Evolutionary conservation across 2,329 filamentous ascomycete species (phyloP).

Genomic region (Fusarium continuum): DNA sequence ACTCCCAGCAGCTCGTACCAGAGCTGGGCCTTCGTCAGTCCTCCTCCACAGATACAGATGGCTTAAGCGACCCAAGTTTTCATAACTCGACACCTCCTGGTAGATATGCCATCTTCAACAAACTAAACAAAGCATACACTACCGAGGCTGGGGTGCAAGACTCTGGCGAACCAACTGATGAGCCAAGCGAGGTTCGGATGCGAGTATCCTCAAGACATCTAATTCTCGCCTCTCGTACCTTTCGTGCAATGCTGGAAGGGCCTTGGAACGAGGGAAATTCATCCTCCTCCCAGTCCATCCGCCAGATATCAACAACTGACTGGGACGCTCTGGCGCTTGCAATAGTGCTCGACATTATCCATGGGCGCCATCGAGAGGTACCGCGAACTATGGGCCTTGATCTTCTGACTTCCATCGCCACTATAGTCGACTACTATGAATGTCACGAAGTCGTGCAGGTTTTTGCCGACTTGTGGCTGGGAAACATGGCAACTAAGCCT

Average conservation of each 20-base stretch:
- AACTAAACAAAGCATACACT: too few relatives aligned
- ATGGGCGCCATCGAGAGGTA: not conserved
- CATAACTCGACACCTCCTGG: too few relatives aligned
- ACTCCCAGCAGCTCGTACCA: not conserved
- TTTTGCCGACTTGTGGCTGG: not conserved
- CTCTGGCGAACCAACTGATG: too few relatives aligned
- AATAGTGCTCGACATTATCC: not conserved
- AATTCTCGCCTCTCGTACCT: accelerated
- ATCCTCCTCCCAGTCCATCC: not conserved
- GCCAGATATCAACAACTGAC: not conserved
- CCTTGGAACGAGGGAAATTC: not conserved
- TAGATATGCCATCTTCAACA: too few relatives aligned
- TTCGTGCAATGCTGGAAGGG: not conserved
- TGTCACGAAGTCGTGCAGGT: not conserved
- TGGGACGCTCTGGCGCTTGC: not conserved
- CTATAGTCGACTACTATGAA: constrained; percentile 16
- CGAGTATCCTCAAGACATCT: too few relatives aligned
- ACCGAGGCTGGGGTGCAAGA: too few relatives aligned
- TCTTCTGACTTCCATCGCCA: not conserved
- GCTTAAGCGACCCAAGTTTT: too few relatives aligned
- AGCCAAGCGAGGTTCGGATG: too few relatives aligned
- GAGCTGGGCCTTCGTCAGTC: too few relatives aligned
- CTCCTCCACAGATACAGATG: too few relatives aligned
- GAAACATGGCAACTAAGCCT: too few relatives aligned
- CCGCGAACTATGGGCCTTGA: not conserved